phyloP scores from a whole-genome alignment of 1,139 yeast species.

The Taiozyma sp. region DNA sequence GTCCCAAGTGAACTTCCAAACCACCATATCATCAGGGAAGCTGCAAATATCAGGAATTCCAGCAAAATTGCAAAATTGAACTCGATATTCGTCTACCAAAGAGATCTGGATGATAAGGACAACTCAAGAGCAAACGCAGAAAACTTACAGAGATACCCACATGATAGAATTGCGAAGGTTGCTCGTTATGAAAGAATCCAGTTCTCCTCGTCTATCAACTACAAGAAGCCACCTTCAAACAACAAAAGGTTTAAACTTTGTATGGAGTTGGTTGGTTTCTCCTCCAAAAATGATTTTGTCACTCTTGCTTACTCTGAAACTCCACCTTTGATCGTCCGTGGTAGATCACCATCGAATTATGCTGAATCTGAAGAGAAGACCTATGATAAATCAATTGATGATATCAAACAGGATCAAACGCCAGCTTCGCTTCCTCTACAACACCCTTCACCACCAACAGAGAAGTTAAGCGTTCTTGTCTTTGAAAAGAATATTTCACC shows the following conservation, averaged over 20 bases:
- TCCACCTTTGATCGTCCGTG: slow-evolving; percentile 62
- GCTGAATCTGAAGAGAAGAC: background rate
- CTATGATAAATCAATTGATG: background rate
- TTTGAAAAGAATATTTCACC: background rate
- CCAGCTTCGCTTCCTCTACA: background rate
- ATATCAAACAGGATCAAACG: background rate
- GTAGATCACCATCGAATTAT: slow-evolving; percentile 66
- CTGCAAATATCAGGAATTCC: slow-evolving; percentile 55
- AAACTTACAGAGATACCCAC: slow-evolving; percentile 35
- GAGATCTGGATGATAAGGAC: slow-evolving; percentile 13
- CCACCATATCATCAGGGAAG: slow-evolving; percentile 52
- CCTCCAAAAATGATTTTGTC: slow-evolving; percentile 33
- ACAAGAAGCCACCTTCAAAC: slow-evolving; percentile 42
- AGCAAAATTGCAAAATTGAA: slow-evolving; percentile 49
- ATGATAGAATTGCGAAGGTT: slow-evolving; percentile 49
- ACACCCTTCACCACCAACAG: background rate
- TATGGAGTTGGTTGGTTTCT: slow-evolving; percentile 52
- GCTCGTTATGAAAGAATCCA: slow-evolving; percentile 69
- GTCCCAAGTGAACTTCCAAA: slow-evolving; percentile 55
- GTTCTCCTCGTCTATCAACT: slow-evolving; percentile 56
- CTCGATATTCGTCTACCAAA: slow-evolving; percentile 46
- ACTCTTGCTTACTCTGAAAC: slow-evolving; percentile 42
- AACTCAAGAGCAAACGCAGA: slow-evolving; percentile 7
- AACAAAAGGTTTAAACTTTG: slow-evolving; percentile 47
- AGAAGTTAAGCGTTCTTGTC: background rate